phyloP scores from a whole-genome alignment of 2,329 filamentous ascomycete species.

The Lachnellula hyalina region DNA sequence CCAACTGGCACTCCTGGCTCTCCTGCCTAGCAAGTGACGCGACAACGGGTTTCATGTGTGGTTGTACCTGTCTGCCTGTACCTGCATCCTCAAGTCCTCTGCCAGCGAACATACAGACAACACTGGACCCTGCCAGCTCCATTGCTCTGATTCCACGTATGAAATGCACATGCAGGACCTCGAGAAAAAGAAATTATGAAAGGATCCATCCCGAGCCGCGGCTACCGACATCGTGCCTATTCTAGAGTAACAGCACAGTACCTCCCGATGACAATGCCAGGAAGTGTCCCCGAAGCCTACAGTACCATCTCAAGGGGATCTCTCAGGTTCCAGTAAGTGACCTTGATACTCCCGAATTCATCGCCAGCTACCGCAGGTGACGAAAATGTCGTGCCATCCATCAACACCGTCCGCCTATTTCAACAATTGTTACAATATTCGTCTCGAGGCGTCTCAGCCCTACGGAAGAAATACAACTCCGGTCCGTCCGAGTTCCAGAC shows the following conservation, averaged over 20 bases:
- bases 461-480: conserved; percentile 1
- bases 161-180: neutral
- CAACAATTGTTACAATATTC: neutral
- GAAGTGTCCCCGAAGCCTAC: neutral
- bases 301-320: neutral
- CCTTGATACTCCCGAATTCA: too few species aligned
- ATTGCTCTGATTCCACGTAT: neutral
- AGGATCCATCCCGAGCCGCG: conserved; percentile 1
- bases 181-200: neutral
- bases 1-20: neutral
- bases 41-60: conserved; percentile 5
- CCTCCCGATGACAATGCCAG: neutral
- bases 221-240: neutral
- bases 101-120: neutral
- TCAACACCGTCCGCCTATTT: neutral
- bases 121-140: neutral
- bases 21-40: neutral
- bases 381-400: neutral
- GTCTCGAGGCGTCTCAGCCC: conserved; percentile 7
- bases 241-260: neutral
- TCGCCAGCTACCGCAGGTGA: neutral
- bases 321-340: too few species aligned
- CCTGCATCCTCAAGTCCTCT: neutral
- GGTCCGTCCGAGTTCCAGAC: neutral
- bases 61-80: conserved; percentile 3